These are phyloP conservation scores for Orobanche coerulescens DNA, from an alignment of 257 asterid genomes.

Conservation along the genomic window DNA sequence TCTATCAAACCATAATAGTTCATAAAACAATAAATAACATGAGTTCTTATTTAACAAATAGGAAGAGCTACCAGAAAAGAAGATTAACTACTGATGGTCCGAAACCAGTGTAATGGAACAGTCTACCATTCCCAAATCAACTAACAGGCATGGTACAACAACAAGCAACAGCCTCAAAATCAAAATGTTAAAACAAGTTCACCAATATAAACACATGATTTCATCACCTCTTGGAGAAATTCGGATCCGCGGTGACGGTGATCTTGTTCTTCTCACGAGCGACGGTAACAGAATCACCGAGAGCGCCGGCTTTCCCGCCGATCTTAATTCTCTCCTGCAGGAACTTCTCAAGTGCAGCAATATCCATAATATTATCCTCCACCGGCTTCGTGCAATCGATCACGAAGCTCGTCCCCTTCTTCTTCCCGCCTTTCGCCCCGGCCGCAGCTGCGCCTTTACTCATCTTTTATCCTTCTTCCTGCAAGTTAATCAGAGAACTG, in stretches of 20 bases:
- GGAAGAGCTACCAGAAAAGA: not conserved
- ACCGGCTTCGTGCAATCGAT: conserved; percentile 60
- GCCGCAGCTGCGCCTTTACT: conserved; percentile 47
- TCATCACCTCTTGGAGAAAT: conserved; percentile 50
- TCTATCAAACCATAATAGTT: not conserved
- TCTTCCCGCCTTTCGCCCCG: conserved; percentile 58
- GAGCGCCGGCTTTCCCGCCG: conserved; percentile 62
- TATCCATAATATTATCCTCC: conserved; percentile 61
- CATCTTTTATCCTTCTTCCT: conserved; percentile 39
- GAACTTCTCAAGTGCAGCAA: conserved; percentile 57
- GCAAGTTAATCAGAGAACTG: conserved; percentile 17
- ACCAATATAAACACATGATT: not conserved
- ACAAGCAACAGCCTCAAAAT: not conserved
- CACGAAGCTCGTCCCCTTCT: conserved; percentile 48
- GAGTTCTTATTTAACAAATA: not conserved
- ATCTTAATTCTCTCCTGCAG: conserved; percentile 61
- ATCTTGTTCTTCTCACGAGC: conserved; percentile 51
- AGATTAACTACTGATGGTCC: not conserved
- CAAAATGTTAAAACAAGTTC: not conserved
- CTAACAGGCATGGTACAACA: not conserved
- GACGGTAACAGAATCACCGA: conserved; percentile 48
- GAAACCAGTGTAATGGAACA: not conserved
- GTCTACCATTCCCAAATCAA: not conserved
- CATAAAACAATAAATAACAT: not conserved
- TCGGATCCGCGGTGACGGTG: conserved; percentile 41